Base-by-base conservation (phyloP, 805 yeast genomes). In the Metschnikowia gelsemii region DNA sequence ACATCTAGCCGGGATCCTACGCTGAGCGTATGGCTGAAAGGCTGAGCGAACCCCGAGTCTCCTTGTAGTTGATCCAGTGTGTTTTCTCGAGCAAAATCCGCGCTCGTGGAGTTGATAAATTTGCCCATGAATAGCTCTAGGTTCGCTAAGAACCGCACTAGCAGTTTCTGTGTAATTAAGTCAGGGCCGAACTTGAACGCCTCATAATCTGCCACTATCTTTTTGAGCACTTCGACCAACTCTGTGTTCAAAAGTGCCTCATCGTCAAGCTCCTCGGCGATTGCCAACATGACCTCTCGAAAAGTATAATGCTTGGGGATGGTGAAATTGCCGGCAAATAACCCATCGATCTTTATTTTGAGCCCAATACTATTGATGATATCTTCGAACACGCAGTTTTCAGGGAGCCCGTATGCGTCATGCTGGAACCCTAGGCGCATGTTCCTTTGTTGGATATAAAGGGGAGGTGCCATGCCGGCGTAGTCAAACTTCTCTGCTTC, bases 171-270 rank as follows among this genome's bases (percentile, higher is more conserved):
- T 1, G 74, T 61, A 13, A 87, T 77, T 13, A 78, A 70, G 14
- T 68, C 59, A 2, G 86, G 84, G 5, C 91, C 76, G 59, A 80
- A 89, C 45, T 87, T 68, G 26, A 83, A 69, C 36, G 68, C 65
- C 50, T 89, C 96, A 63, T 87, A 89, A 11, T 77, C 59, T 3
- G 64, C 66, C 3, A 80, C 64, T 28, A 66, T 49, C 18, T 50
- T 31, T 3, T 38, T 42, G 3, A 55, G 30, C 21, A 58, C 50
- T 9, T 54, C 54, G 3, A 47, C 33, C 24, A 41, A 35, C 9
- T 46, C 49, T 29, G 20, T 32, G 27, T 47, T 43, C 14, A 43
- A 28, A 6, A 40, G 25, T 26, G 34, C 38, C 18, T 47, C 51
- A 3, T 42, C 44, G n/a, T 33, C 32, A 7, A 47, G 27, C 4